These are phyloP conservation scores for Simplicillium sp. DNA, from an alignment of 2,329 filamentous ascomycete genomes.

Conservation along the genomic window DNA sequence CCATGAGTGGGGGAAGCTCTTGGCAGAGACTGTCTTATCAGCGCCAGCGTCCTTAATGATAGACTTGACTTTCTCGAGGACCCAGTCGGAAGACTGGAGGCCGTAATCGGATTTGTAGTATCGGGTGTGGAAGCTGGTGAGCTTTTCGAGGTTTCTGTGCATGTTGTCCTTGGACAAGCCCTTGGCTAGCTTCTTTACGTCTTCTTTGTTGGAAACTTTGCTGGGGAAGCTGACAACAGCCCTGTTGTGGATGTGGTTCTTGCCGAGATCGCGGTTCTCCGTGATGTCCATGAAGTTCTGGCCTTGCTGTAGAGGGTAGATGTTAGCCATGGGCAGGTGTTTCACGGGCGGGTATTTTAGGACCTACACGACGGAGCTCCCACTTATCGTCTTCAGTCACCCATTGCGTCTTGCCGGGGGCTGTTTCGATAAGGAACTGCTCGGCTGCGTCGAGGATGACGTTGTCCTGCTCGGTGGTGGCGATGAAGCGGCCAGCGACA, in stretches of 20 bases:
- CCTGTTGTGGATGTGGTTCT: conserved; percentile 22
- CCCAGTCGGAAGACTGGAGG: conserved; percentile 78
- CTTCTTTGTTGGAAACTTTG: conserved; percentile 54
- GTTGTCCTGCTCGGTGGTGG: conserved; percentile 39
- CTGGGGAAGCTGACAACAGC: conserved; percentile 51
- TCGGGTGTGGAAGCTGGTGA: conserved; percentile 71
- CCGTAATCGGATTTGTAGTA: conserved; percentile 77
- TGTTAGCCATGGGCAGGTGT: background rate
- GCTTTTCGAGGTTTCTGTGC: conserved; percentile 65
- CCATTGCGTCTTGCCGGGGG: conserved; percentile 75
- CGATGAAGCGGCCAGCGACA: conserved; percentile 46
- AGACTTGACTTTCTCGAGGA: conserved; percentile 63
- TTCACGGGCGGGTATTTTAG: background rate
- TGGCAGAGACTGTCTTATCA: conserved; percentile 55
- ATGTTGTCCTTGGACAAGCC: conserved; percentile 69
- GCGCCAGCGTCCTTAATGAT: conserved; percentile 66
- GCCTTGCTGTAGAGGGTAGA: conserved; percentile 52
- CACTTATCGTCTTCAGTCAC: conserved; percentile 94
- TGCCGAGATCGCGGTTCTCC: conserved; percentile 51
- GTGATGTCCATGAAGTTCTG: conserved; percentile 94
- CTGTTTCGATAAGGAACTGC: conserved; percentile 68
- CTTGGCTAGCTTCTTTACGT: conserved; percentile 56
- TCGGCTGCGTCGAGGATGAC: conserved; percentile 33
- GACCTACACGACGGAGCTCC: conserved; percentile 69
- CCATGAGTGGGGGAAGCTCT: conserved; percentile 76